A percentile compares a stretch with the other conserved stretches of the same genome.
These are phyloP conservation scores for Epichloe typhina DNA, from an alignment of 2,329 filamentous ascomycete genomes.

Conservation along the genomic window DNA sequence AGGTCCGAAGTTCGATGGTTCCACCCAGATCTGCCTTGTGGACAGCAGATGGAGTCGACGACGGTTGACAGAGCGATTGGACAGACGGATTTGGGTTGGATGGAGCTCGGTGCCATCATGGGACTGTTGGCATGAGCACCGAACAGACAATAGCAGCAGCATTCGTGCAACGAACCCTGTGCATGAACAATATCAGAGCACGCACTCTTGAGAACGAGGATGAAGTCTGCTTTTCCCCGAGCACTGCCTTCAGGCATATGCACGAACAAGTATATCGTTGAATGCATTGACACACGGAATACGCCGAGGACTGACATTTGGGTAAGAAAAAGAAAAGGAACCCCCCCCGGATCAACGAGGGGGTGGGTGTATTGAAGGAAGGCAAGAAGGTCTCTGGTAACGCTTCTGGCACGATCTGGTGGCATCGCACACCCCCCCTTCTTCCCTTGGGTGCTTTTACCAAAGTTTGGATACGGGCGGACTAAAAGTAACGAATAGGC, in stretches of 20 bases:
- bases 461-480: background rate
- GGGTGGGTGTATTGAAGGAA: background rate
- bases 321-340: background rate
- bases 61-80: constrained; percentile 6
- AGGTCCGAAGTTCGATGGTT: constrained; percentile 8
- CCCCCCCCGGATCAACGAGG: background rate
- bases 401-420: background rate
- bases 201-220: background rate
- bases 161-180: background rate
- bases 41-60: constrained; percentile 6
- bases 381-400: background rate
- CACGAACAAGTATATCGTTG: background rate
- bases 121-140: background rate
- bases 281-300: background rate
- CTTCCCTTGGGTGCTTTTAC: background rate
- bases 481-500: background rate
- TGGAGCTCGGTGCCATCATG: background rate
- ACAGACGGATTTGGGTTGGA: background rate
- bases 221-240: background rate
- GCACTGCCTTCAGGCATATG: background rate
- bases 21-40: constrained; percentile 14
- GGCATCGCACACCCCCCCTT: background rate
- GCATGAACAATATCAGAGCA: background rate
- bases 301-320: background rate
- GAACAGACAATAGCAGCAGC: background rate